Conservation (phyloP, 176 grass and related monocot species). For the Areca catechu region DNA sequence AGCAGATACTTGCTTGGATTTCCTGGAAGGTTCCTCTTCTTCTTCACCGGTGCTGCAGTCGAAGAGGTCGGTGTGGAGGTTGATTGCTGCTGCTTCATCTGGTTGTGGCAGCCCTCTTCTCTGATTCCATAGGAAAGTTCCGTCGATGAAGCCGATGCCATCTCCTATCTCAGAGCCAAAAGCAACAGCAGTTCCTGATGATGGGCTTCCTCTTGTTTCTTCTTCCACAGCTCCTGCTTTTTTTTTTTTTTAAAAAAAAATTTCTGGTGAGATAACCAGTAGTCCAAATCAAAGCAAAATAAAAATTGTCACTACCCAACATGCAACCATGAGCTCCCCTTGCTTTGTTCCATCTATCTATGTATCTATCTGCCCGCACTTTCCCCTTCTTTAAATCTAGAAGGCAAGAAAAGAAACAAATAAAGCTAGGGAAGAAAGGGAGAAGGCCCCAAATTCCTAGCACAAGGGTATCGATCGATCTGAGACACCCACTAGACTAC, state of each 20-base stretch:
- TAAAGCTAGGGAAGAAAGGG: conserved; percentile 23
- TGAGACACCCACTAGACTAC: conserved; percentile 41
- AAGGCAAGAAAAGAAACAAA: conserved; percentile 33
- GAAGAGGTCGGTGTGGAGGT: conserved; percentile 38
- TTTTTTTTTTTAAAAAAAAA: too few relatives aligned
- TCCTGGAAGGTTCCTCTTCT: conserved; percentile 85
- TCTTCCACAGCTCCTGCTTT: too few relatives aligned
- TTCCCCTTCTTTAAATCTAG: conserved; percentile 14
- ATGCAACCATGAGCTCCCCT: conserved; percentile 32
- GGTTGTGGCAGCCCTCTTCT: conserved; percentile 76
- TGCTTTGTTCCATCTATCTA: conserved; percentile 15
- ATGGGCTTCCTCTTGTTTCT: background rate
- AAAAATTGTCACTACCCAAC: conserved; percentile 26
- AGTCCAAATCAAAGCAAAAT: conserved; percentile 7
- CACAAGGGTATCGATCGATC: conserved; percentile 41
- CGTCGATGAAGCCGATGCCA: conserved; percentile 43
- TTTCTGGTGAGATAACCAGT: too few relatives aligned
- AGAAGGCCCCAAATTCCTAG: conserved; percentile 37
- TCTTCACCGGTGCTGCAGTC: conserved; percentile 53
- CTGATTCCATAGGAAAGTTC: conserved; percentile 78
- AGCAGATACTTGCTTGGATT: conserved; percentile 44
- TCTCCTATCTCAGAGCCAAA: conserved; percentile 32
- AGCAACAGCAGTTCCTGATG: conserved; percentile 4
- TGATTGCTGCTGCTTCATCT: conserved; percentile 54
- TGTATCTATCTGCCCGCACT: conserved; percentile 24